A percentile compares a stretch with the other conserved stretches of the same genome.
Conservation (phyloP, 257 asterid species). For the Solanum infundibuliforme region DNA sequence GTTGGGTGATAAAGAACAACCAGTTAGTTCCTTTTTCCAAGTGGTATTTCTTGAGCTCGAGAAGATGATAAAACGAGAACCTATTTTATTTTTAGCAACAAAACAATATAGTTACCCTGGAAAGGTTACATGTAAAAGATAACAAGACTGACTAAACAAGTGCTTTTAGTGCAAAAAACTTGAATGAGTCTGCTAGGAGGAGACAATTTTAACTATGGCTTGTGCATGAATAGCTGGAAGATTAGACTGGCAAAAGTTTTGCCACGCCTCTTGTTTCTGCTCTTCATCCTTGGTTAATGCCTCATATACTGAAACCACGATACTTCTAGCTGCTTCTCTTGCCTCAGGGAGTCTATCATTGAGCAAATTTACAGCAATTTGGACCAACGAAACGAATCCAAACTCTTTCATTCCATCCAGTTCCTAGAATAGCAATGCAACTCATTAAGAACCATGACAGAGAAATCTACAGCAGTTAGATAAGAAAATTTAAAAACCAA, state of each 20-base stretch:
- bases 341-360: constrained; percentile 93
- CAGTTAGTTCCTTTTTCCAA: background rate
- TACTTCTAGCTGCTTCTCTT: constrained; percentile 76
- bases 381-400: constrained; percentile 39
- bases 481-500: background rate
- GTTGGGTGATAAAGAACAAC: background rate
- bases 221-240: constrained; percentile 71
- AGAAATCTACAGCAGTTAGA: background rate
- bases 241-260: constrained; percentile 76
- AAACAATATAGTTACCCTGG: background rate
- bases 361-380: constrained; percentile 44
- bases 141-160: background rate
- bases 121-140: background rate
- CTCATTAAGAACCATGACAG: background rate
- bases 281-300: constrained; percentile 50
- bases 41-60: background rate
- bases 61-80: background rate
- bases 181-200: constrained; percentile 13
- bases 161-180: background rate
- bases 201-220: constrained; percentile 58
- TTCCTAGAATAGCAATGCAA: constrained; percentile 30
- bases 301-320: constrained; percentile 31
- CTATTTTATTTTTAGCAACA: background rate
- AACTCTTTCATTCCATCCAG: constrained; percentile 57
- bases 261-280: constrained; percentile 63